These are phyloP conservation scores for Phanerochaete sordida DNA, from an alignment of 768 basidiomycete species.

Conservation along the genomic window DNA sequence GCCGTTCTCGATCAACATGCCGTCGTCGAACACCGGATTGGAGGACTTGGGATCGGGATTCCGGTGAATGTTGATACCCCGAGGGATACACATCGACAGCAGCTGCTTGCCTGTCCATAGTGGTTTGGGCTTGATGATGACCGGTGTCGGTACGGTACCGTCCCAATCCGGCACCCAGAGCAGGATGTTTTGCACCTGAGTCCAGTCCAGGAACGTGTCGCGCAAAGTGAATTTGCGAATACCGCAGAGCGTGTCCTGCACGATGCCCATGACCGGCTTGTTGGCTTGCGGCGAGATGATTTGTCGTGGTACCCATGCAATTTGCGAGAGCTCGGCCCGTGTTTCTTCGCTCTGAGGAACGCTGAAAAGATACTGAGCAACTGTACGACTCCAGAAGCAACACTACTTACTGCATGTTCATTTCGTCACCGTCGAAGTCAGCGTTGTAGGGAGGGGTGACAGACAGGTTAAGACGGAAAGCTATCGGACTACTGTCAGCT, in stretches of 20 bases:
- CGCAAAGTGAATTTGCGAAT: conserved; percentile 96
- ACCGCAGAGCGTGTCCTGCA: conserved; percentile 97
- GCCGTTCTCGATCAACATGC: conserved; percentile 95
- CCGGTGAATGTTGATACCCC: conserved; percentile 91
- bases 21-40: conserved; percentile 87
- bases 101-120: conserved; percentile 99
- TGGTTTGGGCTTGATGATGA: conserved; percentile 94
- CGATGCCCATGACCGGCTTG: conserved; percentile 99
- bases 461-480: conserved; percentile 96
- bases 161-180: conserved; percentile 99
- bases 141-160: conserved; percentile 85
- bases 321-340: conserved; percentile 94
- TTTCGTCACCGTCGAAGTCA: conserved; percentile 99
- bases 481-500: conserved; percentile 40
- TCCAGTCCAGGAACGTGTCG: conserved; percentile 95
- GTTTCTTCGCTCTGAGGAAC: conserved; percentile 99
- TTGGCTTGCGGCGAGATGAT: conserved; percentile 99
- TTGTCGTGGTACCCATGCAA: conserved; percentile 98
- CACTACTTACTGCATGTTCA: conserved; percentile 97
- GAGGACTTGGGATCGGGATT: conserved; percentile 74
- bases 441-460: conserved; percentile 99
- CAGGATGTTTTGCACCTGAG: conserved; percentile 93
- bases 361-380: conserved; percentile 38
- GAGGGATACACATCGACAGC: conserved; percentile 86
- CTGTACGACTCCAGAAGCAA: neutral